Base-by-base conservation (phyloP, 495 filamentous ascomycete species). In the Glonium stellatum region DNA sequence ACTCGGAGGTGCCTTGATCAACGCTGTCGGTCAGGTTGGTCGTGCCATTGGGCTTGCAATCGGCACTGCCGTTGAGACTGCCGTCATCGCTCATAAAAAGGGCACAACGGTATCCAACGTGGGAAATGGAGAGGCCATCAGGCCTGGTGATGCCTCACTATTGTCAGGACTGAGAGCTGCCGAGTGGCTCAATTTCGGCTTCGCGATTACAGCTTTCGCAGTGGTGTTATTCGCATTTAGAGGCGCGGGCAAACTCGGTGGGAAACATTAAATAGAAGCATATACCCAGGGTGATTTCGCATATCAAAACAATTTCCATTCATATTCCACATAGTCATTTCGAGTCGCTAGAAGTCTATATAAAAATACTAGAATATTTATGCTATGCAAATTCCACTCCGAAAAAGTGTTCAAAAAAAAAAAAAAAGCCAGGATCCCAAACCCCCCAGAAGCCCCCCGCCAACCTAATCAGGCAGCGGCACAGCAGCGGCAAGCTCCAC, bases 1-100 rank as follows among this genome's bases (percentile, higher is more conserved):
- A 0, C 57, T 86, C 1, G 82, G 82, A 2, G 83, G 82, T 0
- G 84, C 80, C 0, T 72, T 85, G 11, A 78, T 85, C 60, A 85
- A 84, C 55, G 75, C 83, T 0, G 79, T 81, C 54, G 81, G 78
- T 0, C 80, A 83, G 55, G 60, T 84, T 4, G 83, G 83, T 0
- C 67, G 83, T 36, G 76, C 82, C 0, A 72, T 86, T 34, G 78
- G 80, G 0, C 68, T 86, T 27, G 83, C 83, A 0, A 74, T 85
- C 48, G 78, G 75, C 0, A 82, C 82, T 9, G 81, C 80, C 0
- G 71, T 82, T 5, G 79, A 86, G 66, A 79, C 77, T 11, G 77
- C 77, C 0, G 77, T 84, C 1, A 80, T 67, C 11, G 66, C 62
- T 39, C 44, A 47, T 22, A 41, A 60, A 47, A 54, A 78, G 70